A percentile compares a stretch with the other conserved stretches of the same genome.
Evolutionary conservation across 768 basidiomycete species (phyloP).

Genomic region (Boletus sensibilis): DNA sequence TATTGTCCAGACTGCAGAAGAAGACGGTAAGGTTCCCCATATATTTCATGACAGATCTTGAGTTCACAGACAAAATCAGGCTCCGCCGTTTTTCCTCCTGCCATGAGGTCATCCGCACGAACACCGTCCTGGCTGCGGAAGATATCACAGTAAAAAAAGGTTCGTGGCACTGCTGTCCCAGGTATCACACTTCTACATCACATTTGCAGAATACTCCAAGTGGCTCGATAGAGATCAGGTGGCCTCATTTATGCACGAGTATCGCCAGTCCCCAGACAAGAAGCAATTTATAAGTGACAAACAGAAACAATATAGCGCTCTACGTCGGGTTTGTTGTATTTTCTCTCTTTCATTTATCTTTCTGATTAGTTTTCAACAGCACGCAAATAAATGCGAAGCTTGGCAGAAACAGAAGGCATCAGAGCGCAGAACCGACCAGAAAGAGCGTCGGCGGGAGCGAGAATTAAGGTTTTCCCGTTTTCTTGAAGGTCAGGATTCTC

Average conservation of each 20-base stretch:
- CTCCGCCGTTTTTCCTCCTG: background rate
- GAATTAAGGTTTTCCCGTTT: background rate
- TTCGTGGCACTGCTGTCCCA: background rate
- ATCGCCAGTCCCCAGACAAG: constrained; percentile 4
- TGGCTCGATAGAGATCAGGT: constrained; percentile 6
- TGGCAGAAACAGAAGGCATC: background rate
- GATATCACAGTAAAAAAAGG: background rate
- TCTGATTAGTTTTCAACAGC: background rate
- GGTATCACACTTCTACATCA: background rate
- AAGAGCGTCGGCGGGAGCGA: background rate
- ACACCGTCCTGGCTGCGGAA: background rate
- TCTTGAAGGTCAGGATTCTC: background rate
- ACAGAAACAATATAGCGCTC: background rate
- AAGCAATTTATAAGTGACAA: background rate
- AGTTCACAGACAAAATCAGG: background rate
- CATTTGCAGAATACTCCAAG: no score
- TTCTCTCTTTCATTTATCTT: background rate
- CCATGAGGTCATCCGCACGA: background rate
- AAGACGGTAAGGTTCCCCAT: background rate
- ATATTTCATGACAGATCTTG: background rate
- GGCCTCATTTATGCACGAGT: constrained; percentile 7
- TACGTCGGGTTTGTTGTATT: background rate
- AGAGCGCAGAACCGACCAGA: background rate
- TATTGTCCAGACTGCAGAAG: constrained; percentile 8
- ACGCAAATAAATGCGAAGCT: background rate